phyloP scores from a whole-genome alignment of 176 grass and related monocot genomes.

The Guadua angustifolia region DNA sequence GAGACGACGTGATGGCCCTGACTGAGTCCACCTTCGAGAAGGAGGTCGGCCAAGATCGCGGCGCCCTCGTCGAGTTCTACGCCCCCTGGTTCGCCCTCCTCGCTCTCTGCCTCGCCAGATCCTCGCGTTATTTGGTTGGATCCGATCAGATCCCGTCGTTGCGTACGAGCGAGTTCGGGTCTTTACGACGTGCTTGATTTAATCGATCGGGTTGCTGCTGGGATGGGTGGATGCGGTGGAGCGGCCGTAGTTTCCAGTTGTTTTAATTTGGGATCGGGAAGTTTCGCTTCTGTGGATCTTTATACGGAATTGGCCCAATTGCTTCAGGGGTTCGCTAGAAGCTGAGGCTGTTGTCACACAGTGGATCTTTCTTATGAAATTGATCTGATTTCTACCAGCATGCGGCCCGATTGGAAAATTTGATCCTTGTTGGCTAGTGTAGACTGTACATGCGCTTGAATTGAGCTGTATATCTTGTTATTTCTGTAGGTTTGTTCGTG shows the following conservation, averaged over 20 bases:
- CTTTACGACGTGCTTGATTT: background rate
- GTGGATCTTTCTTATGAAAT: background rate
- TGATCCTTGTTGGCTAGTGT: background rate
- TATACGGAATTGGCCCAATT: background rate
- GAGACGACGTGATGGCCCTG: conserved; percentile 63
- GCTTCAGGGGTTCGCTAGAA: background rate
- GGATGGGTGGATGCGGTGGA: background rate
- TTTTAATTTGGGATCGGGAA: background rate
- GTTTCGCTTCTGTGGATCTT: background rate
- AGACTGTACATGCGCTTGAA: background rate
- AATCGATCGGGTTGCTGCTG: background rate
- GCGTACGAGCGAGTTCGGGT: background rate
- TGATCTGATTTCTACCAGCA: background rate
- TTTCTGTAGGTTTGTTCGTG: background rate
- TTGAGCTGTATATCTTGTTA: background rate
- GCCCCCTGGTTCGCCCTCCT: conserved; percentile 63
- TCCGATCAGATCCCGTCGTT: conserved; percentile 31
- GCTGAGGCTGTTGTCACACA: background rate
- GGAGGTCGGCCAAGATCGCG: conserved; percentile 81
- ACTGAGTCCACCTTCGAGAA: conserved; percentile 71
- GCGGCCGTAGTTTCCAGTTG: background rate
- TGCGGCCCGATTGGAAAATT: background rate
- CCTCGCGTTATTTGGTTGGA: background rate
- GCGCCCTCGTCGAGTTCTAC: conserved; percentile 75
- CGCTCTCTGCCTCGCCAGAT: background rate